Percentiles rank a stretch among this genome's conserved stretches.
These are phyloP conservation scores for Trapa incisa DNA, from an alignment of 345 rosid genomes.

Conservation along the genomic window DNA sequence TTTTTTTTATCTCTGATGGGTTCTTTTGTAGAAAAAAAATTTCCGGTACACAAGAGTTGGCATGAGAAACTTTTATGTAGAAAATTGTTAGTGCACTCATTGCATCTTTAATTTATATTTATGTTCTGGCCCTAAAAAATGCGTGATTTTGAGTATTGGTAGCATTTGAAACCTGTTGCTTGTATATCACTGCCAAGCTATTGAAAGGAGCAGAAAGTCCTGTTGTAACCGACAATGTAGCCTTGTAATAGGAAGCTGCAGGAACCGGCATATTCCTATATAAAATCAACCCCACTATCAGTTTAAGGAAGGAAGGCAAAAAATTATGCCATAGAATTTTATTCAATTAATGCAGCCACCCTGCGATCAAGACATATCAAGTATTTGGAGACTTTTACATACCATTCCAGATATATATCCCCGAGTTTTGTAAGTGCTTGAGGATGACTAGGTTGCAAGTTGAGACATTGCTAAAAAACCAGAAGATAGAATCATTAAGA, in stretches of 20 bases:
- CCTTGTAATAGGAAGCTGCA: conserved; percentile 82
- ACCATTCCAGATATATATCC: conserved; percentile 98
- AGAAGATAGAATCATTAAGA: conserved; percentile 6
- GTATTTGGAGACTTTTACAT: conserved; percentile 5
- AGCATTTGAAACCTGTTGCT: conserved; percentile 62
- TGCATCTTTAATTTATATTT: too few species aligned
- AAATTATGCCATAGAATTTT: neutral
- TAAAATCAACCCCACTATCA: neutral
- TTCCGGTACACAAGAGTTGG: too few species aligned
- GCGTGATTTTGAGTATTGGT: too few species aligned
- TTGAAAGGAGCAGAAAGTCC: conserved; percentile 97
- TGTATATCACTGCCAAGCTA: conserved; percentile 90
- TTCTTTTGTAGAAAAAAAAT: too few species aligned
- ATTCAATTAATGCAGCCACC: neutral
- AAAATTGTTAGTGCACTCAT: too few species aligned
- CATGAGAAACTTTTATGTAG: too few species aligned
- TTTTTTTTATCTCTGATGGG: too few species aligned
- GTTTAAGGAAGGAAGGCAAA: neutral
- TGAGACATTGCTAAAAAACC: conserved; percentile 71
- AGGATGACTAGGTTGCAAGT: conserved; percentile 82
- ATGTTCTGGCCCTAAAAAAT: too few species aligned
- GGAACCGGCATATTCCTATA: conserved; percentile 68
- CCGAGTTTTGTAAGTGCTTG: conserved; percentile 98
- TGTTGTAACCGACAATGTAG: conserved; percentile 76
- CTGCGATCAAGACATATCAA: neutral